Conservation (phyloP, 192 early-diverging fungal genomes). For the Mortierella hygrophila region DNA sequence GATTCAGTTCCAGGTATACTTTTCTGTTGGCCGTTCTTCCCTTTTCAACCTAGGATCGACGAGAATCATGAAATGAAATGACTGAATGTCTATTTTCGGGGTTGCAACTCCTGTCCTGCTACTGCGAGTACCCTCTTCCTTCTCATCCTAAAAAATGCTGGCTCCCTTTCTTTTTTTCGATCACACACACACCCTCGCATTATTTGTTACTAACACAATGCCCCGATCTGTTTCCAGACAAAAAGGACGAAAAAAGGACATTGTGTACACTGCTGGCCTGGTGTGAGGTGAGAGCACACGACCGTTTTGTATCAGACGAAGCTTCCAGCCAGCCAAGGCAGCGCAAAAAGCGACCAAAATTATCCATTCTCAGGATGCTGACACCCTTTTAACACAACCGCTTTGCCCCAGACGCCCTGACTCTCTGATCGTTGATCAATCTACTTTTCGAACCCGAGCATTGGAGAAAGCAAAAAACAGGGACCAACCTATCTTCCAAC, state of each 20-base stretch:
- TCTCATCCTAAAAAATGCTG: not conserved
- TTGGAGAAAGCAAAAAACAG: not conserved
- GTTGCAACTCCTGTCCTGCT: not conserved
- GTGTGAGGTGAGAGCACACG: not conserved
- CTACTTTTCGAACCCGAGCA: not conserved
- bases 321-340: too few relatives aligned
- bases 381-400: not conserved
- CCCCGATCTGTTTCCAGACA: not conserved
- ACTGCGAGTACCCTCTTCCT: too few relatives aligned
- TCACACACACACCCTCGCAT: too few relatives aligned
- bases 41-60: not conserved
- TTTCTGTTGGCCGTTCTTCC: not conserved
- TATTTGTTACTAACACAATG: not conserved
- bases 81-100: constrained; percentile 5
- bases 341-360: not conserved
- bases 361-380: not conserved
- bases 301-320: not conserved
- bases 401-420: not conserved
- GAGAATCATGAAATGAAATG: not conserved
- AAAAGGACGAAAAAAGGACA: too few relatives aligned
- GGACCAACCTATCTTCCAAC: not conserved
- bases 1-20: not conserved
- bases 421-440: not conserved
- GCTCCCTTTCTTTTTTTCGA: not conserved
- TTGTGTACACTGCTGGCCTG: not conserved